Conservation (phyloP, 257 asterid species). For the Lavandula angustifolia region DNA sequence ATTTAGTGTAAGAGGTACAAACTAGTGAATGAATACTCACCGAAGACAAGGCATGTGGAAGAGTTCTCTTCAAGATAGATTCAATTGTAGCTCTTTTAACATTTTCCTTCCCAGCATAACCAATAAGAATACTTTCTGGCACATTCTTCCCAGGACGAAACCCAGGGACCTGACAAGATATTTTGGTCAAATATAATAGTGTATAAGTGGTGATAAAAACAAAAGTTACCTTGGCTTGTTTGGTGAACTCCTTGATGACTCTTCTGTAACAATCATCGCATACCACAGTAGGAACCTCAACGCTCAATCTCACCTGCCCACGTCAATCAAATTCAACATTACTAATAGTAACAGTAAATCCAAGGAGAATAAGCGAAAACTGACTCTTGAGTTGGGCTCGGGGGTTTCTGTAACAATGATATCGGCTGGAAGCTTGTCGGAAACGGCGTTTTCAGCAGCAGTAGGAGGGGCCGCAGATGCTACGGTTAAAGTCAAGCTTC, state of each 20-base stretch:
- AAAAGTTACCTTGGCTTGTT: conserved; percentile 60
- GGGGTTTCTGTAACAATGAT: conserved; percentile 64
- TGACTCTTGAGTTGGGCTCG: conserved; percentile 77
- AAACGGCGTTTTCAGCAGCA: conserved; percentile 36
- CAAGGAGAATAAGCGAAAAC: conserved; percentile 16
- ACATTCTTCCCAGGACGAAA: conserved; percentile 93
- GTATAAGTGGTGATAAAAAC: too few species aligned
- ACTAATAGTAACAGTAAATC: too few species aligned
- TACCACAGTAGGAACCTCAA: conserved; percentile 80
- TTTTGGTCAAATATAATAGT: too few species aligned
- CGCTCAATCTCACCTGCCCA: conserved; percentile 71
- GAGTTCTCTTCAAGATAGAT: conserved; percentile 91
- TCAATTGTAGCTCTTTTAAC: conserved; percentile 77
- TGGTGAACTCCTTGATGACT: conserved; percentile 68
- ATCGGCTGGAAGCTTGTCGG: conserved; percentile 83
- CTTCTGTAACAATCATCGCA: conserved; percentile 76
- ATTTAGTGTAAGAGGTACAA: neutral
- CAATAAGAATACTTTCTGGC: conserved; percentile 75
- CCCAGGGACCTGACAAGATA: conserved; percentile 74
- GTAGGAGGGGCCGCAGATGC: conserved; percentile 57
- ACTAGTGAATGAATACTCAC: conserved; percentile 38
- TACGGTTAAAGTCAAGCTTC: conserved; percentile 28
- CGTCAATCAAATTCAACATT: neutral
- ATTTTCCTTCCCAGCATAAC: conserved; percentile 63
- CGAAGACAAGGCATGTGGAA: conserved; percentile 94